Percentiles rank a stretch among this genome's conserved stretches.
phyloP scores from a whole-genome alignment of 129 eudicot species.

The sunflower (Helianthus annuus) region HanXRQr2.0-SUNRISE NC_035436.2:201752559-201753058 shows the following conservation, averaged over 20 bases:
- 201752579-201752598: conserved; percentile 48
- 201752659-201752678: conserved; percentile 30
- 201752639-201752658: conserved; percentile 15
- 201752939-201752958: too few relatives aligned
- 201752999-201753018: too few relatives aligned
- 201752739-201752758: conserved; percentile 46
- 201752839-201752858: conserved; percentile 30
- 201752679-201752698: conserved; percentile 38
- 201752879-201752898: not conserved
- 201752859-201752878: conserved; percentile 2
- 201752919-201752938: too few relatives aligned
- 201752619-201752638: conserved; percentile 16
- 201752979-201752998: too few relatives aligned
- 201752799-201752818: conserved; percentile 36
- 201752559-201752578: conserved; percentile 31
- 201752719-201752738: conserved; percentile 54
- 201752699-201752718: conserved; percentile 39
- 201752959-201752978: too few relatives aligned
- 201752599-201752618: conserved; percentile 37
- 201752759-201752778: conserved; percentile 35
- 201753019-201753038: too few relatives aligned
- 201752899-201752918: too few relatives aligned
- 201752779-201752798: conserved; percentile 41
- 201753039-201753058: too few relatives aligned
- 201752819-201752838: conserved; percentile 12